phyloP scores from a whole-genome alignment of 306 rosid genomes.

The Cajanus cajan region DNA sequence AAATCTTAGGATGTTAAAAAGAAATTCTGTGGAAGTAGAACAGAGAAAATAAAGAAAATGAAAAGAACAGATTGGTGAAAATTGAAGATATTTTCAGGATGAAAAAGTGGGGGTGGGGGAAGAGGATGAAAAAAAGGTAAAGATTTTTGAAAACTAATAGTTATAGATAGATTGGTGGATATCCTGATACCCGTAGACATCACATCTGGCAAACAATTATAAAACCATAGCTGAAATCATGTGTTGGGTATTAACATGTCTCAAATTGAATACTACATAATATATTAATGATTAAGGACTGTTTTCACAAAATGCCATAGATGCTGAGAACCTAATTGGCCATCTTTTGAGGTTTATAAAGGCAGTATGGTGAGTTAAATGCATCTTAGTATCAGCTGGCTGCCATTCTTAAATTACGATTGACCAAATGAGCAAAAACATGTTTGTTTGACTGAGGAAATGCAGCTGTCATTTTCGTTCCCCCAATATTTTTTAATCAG shows the following conservation, averaged over 20 bases:
- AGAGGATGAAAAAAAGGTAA: neutral
- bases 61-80: neutral
- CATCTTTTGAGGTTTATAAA: neutral
- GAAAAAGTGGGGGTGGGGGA: neutral
- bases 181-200: neutral
- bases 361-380: neutral
- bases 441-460: constrained; percentile 8
- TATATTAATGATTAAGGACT: neutral
- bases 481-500: neutral
- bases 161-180: constrained; percentile 13
- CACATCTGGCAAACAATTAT: constrained; percentile 7
- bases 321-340: neutral
- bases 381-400: neutral
- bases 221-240: neutral
- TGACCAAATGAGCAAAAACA: constrained; percentile 3
- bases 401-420: neutral
- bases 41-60: neutral
- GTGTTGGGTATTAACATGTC: neutral
- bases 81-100: neutral
- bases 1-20: neutral
- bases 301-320: neutral
- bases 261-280: neutral
- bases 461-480: neutral
- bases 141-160: neutral
- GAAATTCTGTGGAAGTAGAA: neutral